Base-by-base conservation (phyloP, 1,139 yeast genomes). In the Geotrichum cucujoidarum region DNA sequence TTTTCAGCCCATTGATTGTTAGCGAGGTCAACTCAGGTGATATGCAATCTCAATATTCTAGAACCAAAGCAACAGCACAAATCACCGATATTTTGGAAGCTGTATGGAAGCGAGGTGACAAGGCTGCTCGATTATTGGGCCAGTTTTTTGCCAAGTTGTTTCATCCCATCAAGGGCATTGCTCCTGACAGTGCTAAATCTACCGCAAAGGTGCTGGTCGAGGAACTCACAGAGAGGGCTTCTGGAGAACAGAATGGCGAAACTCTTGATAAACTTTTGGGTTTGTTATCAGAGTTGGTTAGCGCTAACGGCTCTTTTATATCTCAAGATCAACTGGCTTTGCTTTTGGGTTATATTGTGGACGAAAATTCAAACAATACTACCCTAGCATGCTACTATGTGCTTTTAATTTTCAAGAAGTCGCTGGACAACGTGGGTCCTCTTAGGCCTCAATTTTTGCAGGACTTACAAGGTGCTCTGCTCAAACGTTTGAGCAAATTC, bases 241-340 rank as follows among this genome's bases (percentile, higher is more conserved):
- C 57, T 1, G 36, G 49, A n/a, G 51, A 32, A 14, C 40, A 48
- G 33, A 38, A 45, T 2, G 51, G 50, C n/a, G 42, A 40, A 5
- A 47, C 46, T 13, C 67, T 66, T 8, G 76, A 70, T 40, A 65
- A 60, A 3, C 59, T 69, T 1, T 65, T 81, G 52, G 73, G 72
- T 2, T 60, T 83, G 7, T 57, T 83, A n/a, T 71, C 85, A 0
- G 64, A 74, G 2, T 66, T 83, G 48, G 77, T 80, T 0, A 73
- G 72, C 44, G 69, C 77, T 49, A 75, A 76, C 48, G 75, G 76
- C 0, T 60, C 69, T 0, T 68, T 83, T 39, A 69, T 85, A 21
- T 68, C 74, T 0, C 89, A 81, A 57, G 83, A 82, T 48, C 87
- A 81, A 51, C 69, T 87, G n/a, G 62, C 75, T 4, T 66, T 81